Percentiles rank a stretch among this genome's conserved stretches.
Conservation (phyloP, 345 rosid genomes). For the Moricandia moricandioides region DNA sequence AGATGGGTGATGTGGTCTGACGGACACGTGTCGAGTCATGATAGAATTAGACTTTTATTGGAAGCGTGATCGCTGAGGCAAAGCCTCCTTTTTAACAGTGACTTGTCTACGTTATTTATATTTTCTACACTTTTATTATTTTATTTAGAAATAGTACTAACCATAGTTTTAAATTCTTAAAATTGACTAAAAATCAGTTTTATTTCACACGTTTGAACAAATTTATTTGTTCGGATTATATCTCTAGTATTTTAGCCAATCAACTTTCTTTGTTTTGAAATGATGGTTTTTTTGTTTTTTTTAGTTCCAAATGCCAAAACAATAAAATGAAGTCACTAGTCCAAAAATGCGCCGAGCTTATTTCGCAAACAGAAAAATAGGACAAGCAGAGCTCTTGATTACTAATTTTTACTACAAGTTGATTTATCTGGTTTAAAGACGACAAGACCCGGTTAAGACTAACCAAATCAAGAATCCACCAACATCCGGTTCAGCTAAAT, state of each 20-base stretch:
- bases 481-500: slow-evolving; percentile 2
- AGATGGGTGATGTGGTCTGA: slow-evolving; percentile 30
- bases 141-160: background rate
- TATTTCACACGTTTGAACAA: background rate
- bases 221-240: too few species aligned
- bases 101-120: slow-evolving; percentile 23
- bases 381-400: background rate
- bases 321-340: background rate
- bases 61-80: slow-evolving; percentile 30
- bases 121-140: background rate
- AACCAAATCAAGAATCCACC: background rate
- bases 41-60: slow-evolving; percentile 4
- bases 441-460: background rate
- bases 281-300: background rate
- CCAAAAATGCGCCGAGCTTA: background rate
- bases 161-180: background rate
- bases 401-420: too few species aligned
- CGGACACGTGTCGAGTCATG: slow-evolving; percentile 27
- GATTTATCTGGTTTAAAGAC: background rate
- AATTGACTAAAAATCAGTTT: background rate
- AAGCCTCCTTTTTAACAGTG: slow-evolving; percentile 30
- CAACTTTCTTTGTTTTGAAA: background rate
- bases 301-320: background rate
- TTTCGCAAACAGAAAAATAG: background rate
- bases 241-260: too few species aligned